Evolutionary conservation across 139 green algal species (phyloP).

Genomic region (Haematococcus lacustris): DNA sequence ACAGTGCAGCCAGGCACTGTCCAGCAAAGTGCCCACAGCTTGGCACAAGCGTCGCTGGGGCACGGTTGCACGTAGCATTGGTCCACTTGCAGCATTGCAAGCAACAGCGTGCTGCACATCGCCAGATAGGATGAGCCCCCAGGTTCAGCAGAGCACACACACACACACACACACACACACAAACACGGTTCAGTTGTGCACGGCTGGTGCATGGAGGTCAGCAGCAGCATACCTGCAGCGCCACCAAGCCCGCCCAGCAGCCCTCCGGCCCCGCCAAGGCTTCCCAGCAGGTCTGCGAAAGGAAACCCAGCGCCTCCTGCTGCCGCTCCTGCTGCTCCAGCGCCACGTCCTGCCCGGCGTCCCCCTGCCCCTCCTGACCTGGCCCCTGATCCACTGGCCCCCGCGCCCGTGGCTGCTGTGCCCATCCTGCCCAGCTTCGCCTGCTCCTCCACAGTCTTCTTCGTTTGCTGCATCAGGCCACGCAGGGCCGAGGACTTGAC

Average conservation of each 20-base stretch:
- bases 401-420: no score
- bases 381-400: not conserved
- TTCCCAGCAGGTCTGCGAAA: not conserved
- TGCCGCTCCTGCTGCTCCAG: not conserved
- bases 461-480: conserved; percentile 37
- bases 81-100: no score
- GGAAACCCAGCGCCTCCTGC: not conserved
- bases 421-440: conserved; percentile 25
- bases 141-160: no score
- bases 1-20: no score
- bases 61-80: no score
- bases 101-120: no score
- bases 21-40: no score
- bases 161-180: no score
- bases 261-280: not conserved
- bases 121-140: no score
- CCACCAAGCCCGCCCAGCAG: not conserved
- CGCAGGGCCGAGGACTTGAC: conserved; percentile 16
- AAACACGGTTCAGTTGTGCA: no score
- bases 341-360: not conserved
- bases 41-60: no score
- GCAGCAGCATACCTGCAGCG: not conserved
- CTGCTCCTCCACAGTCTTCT: conserved; percentile 29
- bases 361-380: not conserved
- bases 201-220: no score